Evolutionary conservation across 352 stramenopile genomes (phyloP).

Genomic region (Phytophthora meadii): DNA sequence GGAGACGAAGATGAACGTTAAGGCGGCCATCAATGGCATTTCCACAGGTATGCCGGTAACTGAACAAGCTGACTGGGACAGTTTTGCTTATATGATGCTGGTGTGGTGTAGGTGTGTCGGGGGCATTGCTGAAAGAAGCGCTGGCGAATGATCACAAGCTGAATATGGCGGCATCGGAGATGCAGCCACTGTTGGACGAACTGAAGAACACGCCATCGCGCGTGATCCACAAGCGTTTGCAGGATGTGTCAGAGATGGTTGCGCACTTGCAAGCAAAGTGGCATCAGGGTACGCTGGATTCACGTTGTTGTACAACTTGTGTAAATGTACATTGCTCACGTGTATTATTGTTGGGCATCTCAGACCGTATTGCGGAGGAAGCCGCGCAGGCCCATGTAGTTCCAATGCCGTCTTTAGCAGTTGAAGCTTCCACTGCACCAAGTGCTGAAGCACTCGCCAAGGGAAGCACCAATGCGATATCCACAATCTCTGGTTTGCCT

Average conservation of each 20-base stretch:
- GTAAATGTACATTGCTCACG: slow-evolving; percentile 6
- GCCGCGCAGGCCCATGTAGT: slow-evolving; percentile 26
- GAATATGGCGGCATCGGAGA: slow-evolving; percentile 60
- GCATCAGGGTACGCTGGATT: slow-evolving; percentile 54
- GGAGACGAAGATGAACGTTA: slow-evolving; percentile 30
- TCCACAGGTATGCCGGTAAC: slow-evolving; percentile 7
- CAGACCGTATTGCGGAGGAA: slow-evolving; percentile 50
- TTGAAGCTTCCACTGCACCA: slow-evolving; percentile 20
- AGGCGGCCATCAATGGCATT: slow-evolving; percentile 10
- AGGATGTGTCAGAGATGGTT: slow-evolving; percentile 82
- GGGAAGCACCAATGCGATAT: slow-evolving; percentile 18
- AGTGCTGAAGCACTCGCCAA: slow-evolving; percentile 22
- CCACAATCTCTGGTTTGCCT: slow-evolving; percentile 35
- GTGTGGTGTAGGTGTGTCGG: slow-evolving; percentile 13
- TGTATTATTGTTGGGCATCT: not conserved
- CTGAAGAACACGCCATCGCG: slow-evolving; percentile 61
- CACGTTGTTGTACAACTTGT: not conserved
- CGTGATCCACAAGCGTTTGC: slow-evolving; percentile 77
- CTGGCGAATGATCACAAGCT: slow-evolving; percentile 68
- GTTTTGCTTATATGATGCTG: not conserved
- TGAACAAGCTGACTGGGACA: no score
- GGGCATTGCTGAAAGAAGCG: slow-evolving; percentile 46
- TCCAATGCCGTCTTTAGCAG: slow-evolving; percentile 24
- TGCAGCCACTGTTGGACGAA: slow-evolving; percentile 69
- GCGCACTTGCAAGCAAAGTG: slow-evolving; percentile 73